Evolutionary conservation across 1,139 yeast species (phyloP).

Genomic region (Magnusiomyces paraingens): DNA sequence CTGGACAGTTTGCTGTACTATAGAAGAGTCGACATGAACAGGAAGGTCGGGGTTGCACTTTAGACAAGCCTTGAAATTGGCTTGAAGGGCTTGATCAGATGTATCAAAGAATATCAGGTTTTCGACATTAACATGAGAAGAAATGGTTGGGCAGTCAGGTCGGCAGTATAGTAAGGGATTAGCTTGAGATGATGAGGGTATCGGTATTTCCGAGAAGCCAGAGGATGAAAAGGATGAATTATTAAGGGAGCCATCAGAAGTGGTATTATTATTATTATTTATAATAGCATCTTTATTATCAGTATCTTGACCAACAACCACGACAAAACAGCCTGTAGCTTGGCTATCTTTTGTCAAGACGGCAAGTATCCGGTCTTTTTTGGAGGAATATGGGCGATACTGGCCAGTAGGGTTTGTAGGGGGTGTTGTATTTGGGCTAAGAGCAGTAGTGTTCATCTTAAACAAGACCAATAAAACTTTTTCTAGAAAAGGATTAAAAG

Average conservation of each 20-base stretch:
- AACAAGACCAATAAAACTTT: too few species aligned
- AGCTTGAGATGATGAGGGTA: background rate
- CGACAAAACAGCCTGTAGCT: constrained; percentile 9
- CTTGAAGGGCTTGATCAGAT: constrained; percentile 33
- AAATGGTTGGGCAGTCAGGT: constrained; percentile 5
- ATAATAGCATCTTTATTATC: too few species aligned
- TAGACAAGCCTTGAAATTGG: constrained; percentile 48
- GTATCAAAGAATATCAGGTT: background rate
- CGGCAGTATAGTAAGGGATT: constrained; percentile 9
- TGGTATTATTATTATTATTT: too few species aligned
- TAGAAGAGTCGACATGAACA: constrained; percentile 41
- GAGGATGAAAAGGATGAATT: too few species aligned
- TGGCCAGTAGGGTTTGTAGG: too few species aligned
- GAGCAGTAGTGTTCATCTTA: background rate
- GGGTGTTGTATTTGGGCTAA: too few species aligned
- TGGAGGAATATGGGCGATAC: background rate
- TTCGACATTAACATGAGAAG: background rate
- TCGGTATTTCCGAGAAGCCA: too few species aligned
- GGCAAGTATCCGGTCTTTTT: constrained; percentile 4
- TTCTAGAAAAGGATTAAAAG: too few species aligned
- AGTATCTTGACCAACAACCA: constrained; percentile 1
- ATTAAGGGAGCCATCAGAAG: too few species aligned
- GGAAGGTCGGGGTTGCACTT: constrained; percentile 41
- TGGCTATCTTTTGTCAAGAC: constrained; percentile 7
- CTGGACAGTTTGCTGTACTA: constrained; percentile 52